Conservation (phyloP, 768 basidiomycete genomes). For the Podaxis sp. region DNA sequence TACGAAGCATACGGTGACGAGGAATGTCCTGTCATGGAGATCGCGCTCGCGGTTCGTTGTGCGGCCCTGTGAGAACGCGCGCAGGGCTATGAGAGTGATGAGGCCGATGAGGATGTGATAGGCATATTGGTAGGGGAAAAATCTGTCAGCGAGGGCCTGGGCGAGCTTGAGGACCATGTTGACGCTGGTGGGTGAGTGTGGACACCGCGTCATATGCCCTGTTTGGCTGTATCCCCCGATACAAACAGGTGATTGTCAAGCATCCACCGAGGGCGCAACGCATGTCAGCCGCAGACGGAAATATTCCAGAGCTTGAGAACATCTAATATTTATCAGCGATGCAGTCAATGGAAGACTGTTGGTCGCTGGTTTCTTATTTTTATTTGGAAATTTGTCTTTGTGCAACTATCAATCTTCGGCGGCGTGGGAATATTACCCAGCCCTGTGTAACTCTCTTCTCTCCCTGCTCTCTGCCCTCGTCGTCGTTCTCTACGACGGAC, state of each 20-base stretch:
- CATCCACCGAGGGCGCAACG: not conserved
- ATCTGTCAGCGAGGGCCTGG: conserved; percentile 1
- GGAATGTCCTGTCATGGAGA: conserved; percentile 67
- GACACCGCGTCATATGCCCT: not conserved
- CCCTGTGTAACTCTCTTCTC: conserved; percentile 11
- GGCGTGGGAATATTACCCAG: conserved; percentile 9
- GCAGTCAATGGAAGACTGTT: not conserved
- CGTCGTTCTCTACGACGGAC: conserved; percentile 9
- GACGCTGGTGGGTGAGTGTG: not conserved
- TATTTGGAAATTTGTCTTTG: not conserved
- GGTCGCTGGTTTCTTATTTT: not conserved
- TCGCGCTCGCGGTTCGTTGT: conserved; percentile 73
- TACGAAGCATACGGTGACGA: conserved; percentile 57
- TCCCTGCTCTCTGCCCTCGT: not conserved
- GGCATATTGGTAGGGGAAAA: conserved; percentile 58
- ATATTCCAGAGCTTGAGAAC: not conserved
- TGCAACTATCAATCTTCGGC: not conserved
- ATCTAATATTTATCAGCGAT: not conserved
- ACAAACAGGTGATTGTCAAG: not conserved
- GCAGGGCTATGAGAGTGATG: conserved; percentile 45
- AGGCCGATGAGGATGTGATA: conserved; percentile 49
- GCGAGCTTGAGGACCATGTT: conserved; percentile 7
- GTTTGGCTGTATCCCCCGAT: not conserved
- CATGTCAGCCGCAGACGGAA: not conserved
- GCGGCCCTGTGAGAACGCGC: conserved; percentile 66